These are phyloP conservation scores for Lupinus albus DNA, from an alignment of 306 rosid genomes.

Conservation along the genomic window DNA sequence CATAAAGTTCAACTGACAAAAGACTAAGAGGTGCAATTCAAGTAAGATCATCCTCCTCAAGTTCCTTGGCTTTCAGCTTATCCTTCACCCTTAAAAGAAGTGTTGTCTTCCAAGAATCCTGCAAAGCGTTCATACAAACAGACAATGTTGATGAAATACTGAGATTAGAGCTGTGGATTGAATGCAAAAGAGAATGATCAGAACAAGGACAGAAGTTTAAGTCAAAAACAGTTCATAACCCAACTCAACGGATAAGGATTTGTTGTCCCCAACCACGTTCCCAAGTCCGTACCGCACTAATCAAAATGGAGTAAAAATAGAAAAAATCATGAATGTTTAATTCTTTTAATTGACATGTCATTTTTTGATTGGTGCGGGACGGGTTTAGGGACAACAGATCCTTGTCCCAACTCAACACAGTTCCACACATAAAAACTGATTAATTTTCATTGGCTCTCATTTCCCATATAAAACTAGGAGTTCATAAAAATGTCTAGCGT, in stretches of 20 bases:
- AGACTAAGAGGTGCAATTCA: slow-evolving; percentile 40
- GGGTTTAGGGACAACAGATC: too few species aligned
- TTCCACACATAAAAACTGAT: neutral
- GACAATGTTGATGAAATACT: slow-evolving; percentile 4
- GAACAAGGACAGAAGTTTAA: slow-evolving; percentile 8
- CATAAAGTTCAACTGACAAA: slow-evolving; percentile 32
- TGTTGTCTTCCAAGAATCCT: slow-evolving; percentile 97
- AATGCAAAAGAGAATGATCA: slow-evolving; percentile 18
- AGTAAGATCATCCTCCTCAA: slow-evolving; percentile 98
- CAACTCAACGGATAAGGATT: too few species aligned
- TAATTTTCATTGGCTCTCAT: neutral
- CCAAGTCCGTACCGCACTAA: too few species aligned
- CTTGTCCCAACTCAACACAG: slow-evolving; percentile 3
- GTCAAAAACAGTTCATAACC: neutral
- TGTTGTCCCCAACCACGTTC: too few species aligned
- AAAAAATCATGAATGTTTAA: too few species aligned
- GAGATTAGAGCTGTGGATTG: neutral
- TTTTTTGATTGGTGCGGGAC: too few species aligned
- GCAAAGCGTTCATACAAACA: slow-evolving; percentile 29
- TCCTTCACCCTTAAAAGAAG: slow-evolving; percentile 97
- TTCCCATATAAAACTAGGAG: neutral
- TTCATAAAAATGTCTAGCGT: slow-evolving; percentile 5
- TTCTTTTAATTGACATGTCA: too few species aligned
- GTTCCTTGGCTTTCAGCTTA: slow-evolving; percentile 92
- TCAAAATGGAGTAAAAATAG: too few species aligned